Evolutionary conservation across 108 stramenopile species (phyloP).

Genomic region (Cyclotella distinguenda): DNA sequence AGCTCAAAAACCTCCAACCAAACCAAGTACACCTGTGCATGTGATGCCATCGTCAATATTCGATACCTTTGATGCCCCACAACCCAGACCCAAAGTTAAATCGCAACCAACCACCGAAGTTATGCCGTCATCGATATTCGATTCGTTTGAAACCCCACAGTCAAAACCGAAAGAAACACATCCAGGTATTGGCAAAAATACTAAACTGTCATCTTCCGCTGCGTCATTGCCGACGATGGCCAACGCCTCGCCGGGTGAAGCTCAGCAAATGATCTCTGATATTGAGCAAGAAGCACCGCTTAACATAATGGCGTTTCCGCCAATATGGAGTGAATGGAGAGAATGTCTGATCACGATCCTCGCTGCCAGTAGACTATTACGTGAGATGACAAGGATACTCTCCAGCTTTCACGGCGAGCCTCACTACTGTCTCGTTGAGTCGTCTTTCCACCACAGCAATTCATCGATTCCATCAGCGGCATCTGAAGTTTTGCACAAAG

Average conservation of each 20-base stretch:
- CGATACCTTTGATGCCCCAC: constrained; percentile 45
- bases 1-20: constrained; percentile 17
- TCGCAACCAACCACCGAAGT: constrained; percentile 5
- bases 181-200: neutral
- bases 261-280: neutral
- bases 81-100: constrained; percentile 15
- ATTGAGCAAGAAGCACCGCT: constrained; percentile 16
- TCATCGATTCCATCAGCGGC: constrained; percentile 53
- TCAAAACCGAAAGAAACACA: neutral
- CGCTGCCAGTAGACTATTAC: constrained; percentile 60
- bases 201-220: neutral
- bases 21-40: constrained; percentile 8
- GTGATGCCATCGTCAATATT: constrained; percentile 50
- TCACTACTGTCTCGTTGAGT: constrained; percentile 23
- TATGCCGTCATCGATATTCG: constrained; percentile 39
- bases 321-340: constrained; percentile 70
- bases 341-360: constrained; percentile 29
- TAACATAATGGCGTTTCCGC: constrained; percentile 21
- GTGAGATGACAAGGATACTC: constrained; percentile 64
- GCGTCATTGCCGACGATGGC: neutral
- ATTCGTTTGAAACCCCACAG: constrained; percentile 7
- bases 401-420: constrained; percentile 57
- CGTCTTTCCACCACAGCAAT: constrained; percentile 26
- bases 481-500: constrained; percentile 62
- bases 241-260: neutral